These are phyloP conservation scores for Fistulifera pelliculosa DNA, from an alignment of 108 stramenopile species.

Conservation along the genomic window DNA sequence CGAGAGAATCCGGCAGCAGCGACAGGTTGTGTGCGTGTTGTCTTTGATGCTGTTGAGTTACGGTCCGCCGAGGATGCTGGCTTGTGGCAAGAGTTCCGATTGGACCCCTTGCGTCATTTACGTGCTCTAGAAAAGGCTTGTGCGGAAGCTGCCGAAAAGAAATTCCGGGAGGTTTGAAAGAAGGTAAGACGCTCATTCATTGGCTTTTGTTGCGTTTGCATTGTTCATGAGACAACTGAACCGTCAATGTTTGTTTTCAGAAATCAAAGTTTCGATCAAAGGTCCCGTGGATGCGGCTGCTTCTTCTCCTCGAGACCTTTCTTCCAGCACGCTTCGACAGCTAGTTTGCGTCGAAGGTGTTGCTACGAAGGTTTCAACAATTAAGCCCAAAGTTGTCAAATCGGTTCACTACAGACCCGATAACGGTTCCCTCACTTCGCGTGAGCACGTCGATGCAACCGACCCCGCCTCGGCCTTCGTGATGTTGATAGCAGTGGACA, in stretches of 20 bases:
- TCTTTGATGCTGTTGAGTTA: conserved; percentile 54
- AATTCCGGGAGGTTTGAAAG: conserved; percentile 72
- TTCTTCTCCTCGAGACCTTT: conserved; percentile 60
- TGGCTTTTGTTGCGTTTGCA: not conserved
- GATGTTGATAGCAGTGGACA: conserved; percentile 62
- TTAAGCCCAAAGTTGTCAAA: conserved; percentile 95
- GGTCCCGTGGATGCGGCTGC: conserved; percentile 60
- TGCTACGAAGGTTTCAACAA: conserved; percentile 91
- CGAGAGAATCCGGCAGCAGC: not conserved
- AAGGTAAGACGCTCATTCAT: conserved; percentile 16
- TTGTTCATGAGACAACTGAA: not conserved
- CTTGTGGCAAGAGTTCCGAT: conserved; percentile 38
- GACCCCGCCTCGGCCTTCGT: conserved; percentile 85
- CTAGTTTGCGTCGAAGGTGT: conserved; percentile 98
- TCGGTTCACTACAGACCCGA: conserved; percentile 95
- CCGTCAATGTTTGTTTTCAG: conserved; percentile 8
- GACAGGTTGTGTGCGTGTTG: conserved; percentile 50
- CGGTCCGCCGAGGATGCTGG: conserved; percentile 44
- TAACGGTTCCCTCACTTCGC: conserved; percentile 63
- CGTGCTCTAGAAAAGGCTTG: conserved; percentile 71
- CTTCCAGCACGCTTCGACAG: conserved; percentile 48
- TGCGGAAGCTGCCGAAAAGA: conserved; percentile 63
- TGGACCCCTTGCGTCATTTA: conserved; percentile 71
- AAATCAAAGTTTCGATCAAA: conserved; percentile 60
- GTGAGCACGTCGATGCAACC: conserved; percentile 93